These are phyloP conservation scores for Patellifolia procumbens DNA, from an alignment of 179 eudicot species.

Conservation along the genomic window DNA sequence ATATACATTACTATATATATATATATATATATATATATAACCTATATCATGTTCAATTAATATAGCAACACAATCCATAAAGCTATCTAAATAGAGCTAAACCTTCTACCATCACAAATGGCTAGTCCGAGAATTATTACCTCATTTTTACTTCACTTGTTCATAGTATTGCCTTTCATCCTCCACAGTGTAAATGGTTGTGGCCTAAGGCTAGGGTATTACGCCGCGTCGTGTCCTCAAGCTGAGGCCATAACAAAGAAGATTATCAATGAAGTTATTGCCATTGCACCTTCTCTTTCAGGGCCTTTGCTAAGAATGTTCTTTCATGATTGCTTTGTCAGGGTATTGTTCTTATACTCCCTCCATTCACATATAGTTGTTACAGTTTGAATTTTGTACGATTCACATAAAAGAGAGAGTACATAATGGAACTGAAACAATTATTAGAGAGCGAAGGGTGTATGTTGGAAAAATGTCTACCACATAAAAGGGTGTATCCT, in stretches of 20 bases:
- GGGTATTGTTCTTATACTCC: slow-evolving; percentile 20
- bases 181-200: neutral
- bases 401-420: too few relatives aligned
- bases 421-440: too few relatives aligned
- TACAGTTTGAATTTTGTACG: too few relatives aligned
- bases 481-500: too few relatives aligned
- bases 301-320: slow-evolving; percentile 34
- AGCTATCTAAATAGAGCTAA: neutral
- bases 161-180: neutral
- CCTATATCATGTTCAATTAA: neutral
- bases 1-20: too few relatives aligned
- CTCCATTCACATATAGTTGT: too few relatives aligned
- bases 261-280: slow-evolving; percentile 21
- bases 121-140: neutral
- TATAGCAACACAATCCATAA: neutral
- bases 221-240: slow-evolving; percentile 26
- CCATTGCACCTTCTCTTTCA: slow-evolving; percentile 30
- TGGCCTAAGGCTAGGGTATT: slow-evolving; percentile 6
- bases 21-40: too few relatives aligned
- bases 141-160: slow-evolving; percentile 2
- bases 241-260: slow-evolving; percentile 27
- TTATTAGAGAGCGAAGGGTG: too few relatives aligned
- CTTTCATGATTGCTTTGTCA: slow-evolving; percentile 39
- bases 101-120: neutral
- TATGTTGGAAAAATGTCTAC: too few relatives aligned